Conservation (phyloP, 257 asterid genomes). For the Hygrophila difformis region DNA sequence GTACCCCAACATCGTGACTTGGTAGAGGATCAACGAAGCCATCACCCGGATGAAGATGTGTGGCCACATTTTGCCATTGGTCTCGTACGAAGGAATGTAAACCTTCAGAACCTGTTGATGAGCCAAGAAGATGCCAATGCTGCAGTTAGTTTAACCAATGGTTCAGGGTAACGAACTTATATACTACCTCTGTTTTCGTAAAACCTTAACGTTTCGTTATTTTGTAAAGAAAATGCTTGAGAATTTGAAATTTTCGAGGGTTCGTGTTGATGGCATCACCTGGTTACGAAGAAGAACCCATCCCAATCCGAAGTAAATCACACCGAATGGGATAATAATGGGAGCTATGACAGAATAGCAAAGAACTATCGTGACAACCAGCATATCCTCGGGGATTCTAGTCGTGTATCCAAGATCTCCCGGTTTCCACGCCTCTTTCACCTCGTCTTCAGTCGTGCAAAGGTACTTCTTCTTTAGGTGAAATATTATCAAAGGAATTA, state of each 20-base stretch:
- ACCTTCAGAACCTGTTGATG: constrained; percentile 32
- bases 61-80: constrained; percentile 86
- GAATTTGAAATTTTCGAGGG: no score
- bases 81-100: constrained; percentile 73
- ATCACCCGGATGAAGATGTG: constrained; percentile 60
- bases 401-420: constrained; percentile 73
- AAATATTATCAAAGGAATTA: constrained; percentile 65
- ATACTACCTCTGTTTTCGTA: no score
- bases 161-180: no score
- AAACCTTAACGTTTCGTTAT: no score
- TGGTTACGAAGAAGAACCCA: constrained; percentile 94
- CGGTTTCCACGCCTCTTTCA: constrained; percentile 91
- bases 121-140: no score
- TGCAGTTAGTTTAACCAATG: no score
- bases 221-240: no score
- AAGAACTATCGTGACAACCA: constrained; percentile 50
- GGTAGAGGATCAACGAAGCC: constrained; percentile 58
- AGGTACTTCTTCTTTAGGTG: constrained; percentile 72
- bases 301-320: constrained; percentile 75
- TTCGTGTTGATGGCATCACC: no score
- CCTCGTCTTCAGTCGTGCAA: constrained; percentile 77
- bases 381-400: constrained; percentile 73
- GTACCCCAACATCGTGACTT: constrained; percentile 75
- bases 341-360: constrained; percentile 92
- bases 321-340: constrained; percentile 73